Base-by-base conservation (phyloP, 331 rosid species). In the Malus hybrid region DNA sequence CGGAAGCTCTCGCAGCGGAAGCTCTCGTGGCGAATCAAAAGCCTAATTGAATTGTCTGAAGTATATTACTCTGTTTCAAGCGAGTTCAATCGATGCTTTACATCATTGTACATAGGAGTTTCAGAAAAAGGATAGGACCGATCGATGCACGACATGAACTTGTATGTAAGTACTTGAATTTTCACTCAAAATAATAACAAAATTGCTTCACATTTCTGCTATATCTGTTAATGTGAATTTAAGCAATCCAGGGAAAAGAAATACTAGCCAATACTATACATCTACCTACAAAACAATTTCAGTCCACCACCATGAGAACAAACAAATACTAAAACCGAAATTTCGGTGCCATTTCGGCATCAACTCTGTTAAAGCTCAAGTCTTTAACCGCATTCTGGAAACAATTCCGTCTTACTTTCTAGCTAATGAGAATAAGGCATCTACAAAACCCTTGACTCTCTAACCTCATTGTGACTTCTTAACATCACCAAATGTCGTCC, bases 401-500 rank as follows among this genome's bases (percentile, higher is more conserved):
- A 42, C 46, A 42, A 42, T 10, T 42, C 46, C 46, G 46, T 10
- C 46, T 42, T 42, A 10, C 13, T 42, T 42, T 42, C 46, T 42
- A 42, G 13, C 46, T 42, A 3, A 10, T 3, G 46, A 42, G 46
- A 42, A 3, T 3, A 42, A 10, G 13, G 46, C 46, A 42, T 10
- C 46, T 42, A 42, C 46, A 42, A 42, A 42, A 42, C 46, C 46
- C 13, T 10, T 42, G 5, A 3, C 13, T 39, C 33, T 42, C 39
- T 19, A 39, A 39, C 31, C 72, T 82, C 76, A 73, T 13, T 79
- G 73, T 66, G 46, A 29, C 80, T 77, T 87, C 55, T 85, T 86
- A 28, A 15, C 48, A 76, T 52, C 42, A 33, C 39, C 67, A 31
- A 33, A 71, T 9, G 62, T 76, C 79, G 48, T 77, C 83, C 27